A percentile compares a stretch with the other conserved stretches of the same genome.
Evolutionary conservation across 306 rosid species (phyloP).

Genomic region (Prunus campanulata): DNA sequence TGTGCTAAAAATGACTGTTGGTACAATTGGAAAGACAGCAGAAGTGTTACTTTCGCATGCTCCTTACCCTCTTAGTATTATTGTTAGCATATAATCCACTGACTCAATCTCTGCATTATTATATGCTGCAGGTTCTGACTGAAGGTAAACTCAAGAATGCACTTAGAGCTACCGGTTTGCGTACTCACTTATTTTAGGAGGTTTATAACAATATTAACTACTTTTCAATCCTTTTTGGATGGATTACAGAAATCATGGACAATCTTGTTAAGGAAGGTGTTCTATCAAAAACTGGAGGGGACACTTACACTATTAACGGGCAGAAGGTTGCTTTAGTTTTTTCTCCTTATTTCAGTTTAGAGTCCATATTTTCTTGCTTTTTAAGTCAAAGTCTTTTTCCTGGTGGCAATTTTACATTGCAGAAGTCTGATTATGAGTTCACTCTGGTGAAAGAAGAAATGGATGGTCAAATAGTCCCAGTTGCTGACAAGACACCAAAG

Average conservation of each 20-base stretch:
- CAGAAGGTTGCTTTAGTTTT: slow-evolving; percentile 48
- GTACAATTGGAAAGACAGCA: background rate
- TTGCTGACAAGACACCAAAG: slow-evolving; percentile 32
- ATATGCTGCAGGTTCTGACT: slow-evolving; percentile 67
- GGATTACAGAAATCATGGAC: slow-evolving; percentile 64
- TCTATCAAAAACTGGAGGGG: slow-evolving; percentile 60
- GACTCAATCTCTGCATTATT: slow-evolving; percentile 26
- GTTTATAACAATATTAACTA: background rate
- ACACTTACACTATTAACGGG: slow-evolving; percentile 54
- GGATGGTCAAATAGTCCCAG: slow-evolving; percentile 42
- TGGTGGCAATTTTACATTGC: slow-evolving; percentile 22
- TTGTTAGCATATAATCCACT: slow-evolving; percentile 8
- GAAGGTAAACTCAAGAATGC: slow-evolving; percentile 55
- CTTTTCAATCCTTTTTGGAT: slow-evolving; percentile 23
- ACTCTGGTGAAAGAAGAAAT: slow-evolving; percentile 65
- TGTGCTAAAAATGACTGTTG: background rate
- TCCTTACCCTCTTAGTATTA: background rate
- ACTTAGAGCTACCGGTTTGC: background rate
- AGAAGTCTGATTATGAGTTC: slow-evolving; percentile 72
- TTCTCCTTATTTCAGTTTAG: background rate
- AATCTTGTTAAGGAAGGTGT: slow-evolving; percentile 66
- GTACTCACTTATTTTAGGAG: background rate
- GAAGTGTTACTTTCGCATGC: background rate
- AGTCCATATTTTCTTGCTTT: background rate
- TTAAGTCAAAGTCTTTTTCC: background rate